These are phyloP conservation scores for Meripilus lineatus DNA, from an alignment of 1,284 basidiomycete genomes.

Conservation along the genomic window DNA sequence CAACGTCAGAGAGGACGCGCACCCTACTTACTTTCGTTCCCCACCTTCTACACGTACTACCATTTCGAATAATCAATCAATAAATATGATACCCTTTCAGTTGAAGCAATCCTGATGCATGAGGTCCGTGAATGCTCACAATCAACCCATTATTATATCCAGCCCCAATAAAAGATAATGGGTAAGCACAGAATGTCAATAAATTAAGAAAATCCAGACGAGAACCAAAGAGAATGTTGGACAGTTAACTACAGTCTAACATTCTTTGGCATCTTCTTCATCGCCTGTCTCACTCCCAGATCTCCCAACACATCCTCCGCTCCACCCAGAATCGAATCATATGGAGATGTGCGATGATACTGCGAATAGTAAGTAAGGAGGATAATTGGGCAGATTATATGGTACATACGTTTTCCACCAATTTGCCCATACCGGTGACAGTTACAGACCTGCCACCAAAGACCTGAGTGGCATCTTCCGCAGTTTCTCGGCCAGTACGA, in stretches of 20 bases:
- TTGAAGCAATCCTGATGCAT: too few relatives aligned
- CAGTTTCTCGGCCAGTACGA: slow-evolving; percentile 63
- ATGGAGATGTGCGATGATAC: slow-evolving; percentile 52
- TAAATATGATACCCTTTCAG: too few relatives aligned
- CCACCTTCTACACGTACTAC: too few relatives aligned
- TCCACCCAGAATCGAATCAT: slow-evolving; percentile 49
- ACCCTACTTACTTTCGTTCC: too few relatives aligned
- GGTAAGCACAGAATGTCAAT: too few relatives aligned
- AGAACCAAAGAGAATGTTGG: too few relatives aligned
- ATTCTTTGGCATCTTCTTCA: slow-evolving; percentile 55
- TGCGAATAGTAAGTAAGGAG: slow-evolving; percentile 17
- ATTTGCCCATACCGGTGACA: slow-evolving; percentile 48
- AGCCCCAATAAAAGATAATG: too few relatives aligned
- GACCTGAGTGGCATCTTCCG: slow-evolving; percentile 57
- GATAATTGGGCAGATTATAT: neutral
- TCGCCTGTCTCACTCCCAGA: slow-evolving; percentile 58
- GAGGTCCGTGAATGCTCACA: too few relatives aligned
- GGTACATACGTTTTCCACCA: slow-evolving; percentile 49
- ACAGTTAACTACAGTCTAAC: slow-evolving; percentile 44
- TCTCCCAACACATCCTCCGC: slow-evolving; percentile 51
- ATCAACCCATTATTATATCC: too few relatives aligned
- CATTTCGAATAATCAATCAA: too few relatives aligned
- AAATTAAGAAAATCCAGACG: too few relatives aligned
- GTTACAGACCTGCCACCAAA: slow-evolving; percentile 51
- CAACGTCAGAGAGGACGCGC: too few relatives aligned